phyloP scores from a whole-genome alignment of 257 asterid species.

The Solanum ossicruentum region DNA sequence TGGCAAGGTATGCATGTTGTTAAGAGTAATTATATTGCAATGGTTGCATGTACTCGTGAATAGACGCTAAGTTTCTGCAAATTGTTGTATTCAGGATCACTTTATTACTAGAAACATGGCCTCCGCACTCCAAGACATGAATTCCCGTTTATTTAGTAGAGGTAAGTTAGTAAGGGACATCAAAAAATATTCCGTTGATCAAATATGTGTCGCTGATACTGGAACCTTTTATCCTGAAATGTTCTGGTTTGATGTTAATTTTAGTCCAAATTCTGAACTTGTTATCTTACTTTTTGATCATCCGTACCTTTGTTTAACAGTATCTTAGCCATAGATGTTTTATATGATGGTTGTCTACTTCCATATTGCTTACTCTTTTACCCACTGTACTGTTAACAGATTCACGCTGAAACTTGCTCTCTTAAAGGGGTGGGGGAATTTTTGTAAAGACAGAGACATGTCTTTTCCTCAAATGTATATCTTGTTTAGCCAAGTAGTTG shows the following conservation, averaged over 20 bases:
- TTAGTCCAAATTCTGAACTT: background rate
- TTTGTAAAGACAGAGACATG: background rate
- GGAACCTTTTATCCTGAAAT: background rate
- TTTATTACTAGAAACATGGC: slow-evolving; percentile 21
- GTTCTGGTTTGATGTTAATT: background rate
- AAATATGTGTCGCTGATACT: background rate
- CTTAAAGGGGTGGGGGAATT: background rate
- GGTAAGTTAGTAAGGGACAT: slow-evolving; percentile 10
- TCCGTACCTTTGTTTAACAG: background rate
- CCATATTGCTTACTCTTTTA: background rate
- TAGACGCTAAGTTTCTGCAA: background rate
- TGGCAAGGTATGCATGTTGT: slow-evolving; percentile 34
- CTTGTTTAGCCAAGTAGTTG: background rate
- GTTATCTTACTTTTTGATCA: background rate
- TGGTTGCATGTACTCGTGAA: background rate
- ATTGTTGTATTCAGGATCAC: slow-evolving; percentile 28
- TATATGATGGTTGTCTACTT: background rate
- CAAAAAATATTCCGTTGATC: background rate
- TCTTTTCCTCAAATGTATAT: background rate
- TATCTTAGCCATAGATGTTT: background rate
- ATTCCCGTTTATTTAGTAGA: slow-evolving; percentile 8
- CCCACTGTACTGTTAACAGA: background rate
- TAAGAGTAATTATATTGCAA: background rate
- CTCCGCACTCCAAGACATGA: slow-evolving; percentile 2
- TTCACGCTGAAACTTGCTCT: background rate